A percentile compares a stretch with the other conserved stretches of the same genome.
Conservation (phyloP, 1,284 basidiomycete genomes). For the Fomitiporia mediterranea region DNA sequence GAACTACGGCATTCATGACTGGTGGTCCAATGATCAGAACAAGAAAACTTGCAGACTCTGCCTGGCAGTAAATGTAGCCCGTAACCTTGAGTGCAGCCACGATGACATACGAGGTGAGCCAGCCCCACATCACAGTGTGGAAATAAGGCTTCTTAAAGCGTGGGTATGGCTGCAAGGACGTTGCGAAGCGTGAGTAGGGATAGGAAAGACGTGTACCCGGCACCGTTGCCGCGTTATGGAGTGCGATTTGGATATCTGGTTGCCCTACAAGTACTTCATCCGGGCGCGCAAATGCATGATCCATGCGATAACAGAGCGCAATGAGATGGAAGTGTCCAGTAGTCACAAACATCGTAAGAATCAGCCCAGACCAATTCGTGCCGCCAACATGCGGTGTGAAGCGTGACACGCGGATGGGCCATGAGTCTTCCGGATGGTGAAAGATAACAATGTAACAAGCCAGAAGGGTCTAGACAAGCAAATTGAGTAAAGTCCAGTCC, state of each 20-base stretch:
- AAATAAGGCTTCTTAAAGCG: conserved; percentile 9
- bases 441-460: neutral
- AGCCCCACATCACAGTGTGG: neutral
- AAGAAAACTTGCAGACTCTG: neutral
- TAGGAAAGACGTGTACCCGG: neutral
- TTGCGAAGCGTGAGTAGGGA: too few species aligned
- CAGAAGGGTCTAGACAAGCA: neutral
- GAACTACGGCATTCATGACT: neutral
- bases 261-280: conserved; percentile 7
- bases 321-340: neutral
- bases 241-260: neutral
- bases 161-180: too few species aligned
- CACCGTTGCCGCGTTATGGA: neutral
- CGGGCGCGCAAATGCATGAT: conserved; percentile 3
- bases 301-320: conserved; percentile 8
- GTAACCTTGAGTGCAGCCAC: neutral
- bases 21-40: neutral
- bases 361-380: conserved; percentile 2
- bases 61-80: neutral
- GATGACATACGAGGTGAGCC: neutral
- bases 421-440: too few species aligned
- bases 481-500: neutral
- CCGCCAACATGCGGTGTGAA: neutral
- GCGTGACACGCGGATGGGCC: neutral
- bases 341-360: neutral